Conservation (phyloP, 2,329 filamentous ascomycete species). For the Nannizzia gypsea region DNA sequence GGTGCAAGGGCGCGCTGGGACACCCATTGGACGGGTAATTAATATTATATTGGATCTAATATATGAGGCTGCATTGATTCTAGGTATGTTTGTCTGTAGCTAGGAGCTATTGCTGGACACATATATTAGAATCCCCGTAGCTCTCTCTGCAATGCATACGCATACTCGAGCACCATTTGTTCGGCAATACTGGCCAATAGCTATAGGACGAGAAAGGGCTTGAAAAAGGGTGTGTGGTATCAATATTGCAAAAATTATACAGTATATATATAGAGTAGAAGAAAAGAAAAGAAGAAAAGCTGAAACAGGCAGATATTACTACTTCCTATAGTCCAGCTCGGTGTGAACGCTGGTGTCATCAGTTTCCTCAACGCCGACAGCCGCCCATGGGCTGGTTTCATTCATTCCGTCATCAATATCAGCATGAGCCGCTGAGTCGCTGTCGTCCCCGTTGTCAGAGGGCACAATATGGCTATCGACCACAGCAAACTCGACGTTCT, state of each 20-base stretch:
- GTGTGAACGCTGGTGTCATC: conserved; percentile 15
- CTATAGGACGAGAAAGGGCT: not conserved
- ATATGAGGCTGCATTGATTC: not conserved
- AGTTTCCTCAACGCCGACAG: conserved; percentile 22
- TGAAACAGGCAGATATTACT: not conserved
- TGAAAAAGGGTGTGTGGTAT: not conserved
- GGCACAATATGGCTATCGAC: conserved; percentile 12
- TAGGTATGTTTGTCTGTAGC: not conserved
- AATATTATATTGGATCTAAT: not conserved
- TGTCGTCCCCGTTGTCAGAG: conserved; percentile 8
- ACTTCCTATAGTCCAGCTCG: conserved; percentile 4
- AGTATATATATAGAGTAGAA: not conserved
- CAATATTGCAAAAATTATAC: not conserved
- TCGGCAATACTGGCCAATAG: not conserved
- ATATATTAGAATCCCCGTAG: not conserved
- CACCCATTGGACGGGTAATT: not conserved
- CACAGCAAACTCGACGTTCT: conserved; percentile 33
- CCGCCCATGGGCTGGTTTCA: conserved; percentile 29
- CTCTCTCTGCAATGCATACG: not conserved
- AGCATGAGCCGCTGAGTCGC: conserved; percentile 19
- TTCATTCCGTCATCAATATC: conserved; percentile 25
- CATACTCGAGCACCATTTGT: not conserved
- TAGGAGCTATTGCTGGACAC: not conserved
- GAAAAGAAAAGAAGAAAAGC: not conserved
- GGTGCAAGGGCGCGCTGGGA: not conserved